Evolutionary conservation across 768 basidiomycete species (phyloP).

Genomic region (Lentinula raphanica): DNA sequence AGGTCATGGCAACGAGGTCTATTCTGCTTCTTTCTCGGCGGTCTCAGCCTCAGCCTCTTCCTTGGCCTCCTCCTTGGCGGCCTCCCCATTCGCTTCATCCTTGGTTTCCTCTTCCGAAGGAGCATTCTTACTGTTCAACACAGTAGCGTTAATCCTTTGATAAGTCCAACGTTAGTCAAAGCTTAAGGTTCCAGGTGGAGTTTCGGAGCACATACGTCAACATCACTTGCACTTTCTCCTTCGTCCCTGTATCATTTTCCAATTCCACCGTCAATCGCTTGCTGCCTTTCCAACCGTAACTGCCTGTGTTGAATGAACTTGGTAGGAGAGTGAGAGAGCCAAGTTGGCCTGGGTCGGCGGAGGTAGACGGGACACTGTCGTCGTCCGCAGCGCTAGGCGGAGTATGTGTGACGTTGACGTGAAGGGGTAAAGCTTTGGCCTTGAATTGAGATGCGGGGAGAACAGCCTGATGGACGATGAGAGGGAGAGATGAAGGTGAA

Average conservation of each 20-base stretch:
- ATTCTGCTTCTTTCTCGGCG: not conserved
- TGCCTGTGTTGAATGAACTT: slow-evolving; percentile 63
- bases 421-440: slow-evolving; percentile 61
- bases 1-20: not conserved
- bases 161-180: not conserved
- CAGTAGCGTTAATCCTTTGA: slow-evolving; percentile 71
- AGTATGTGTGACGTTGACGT: slow-evolving; percentile 64
- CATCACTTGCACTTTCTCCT: slow-evolving; percentile 68
- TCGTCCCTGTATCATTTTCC: slow-evolving; percentile 42
- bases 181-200: not conserved
- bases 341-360: slow-evolving; percentile 57
- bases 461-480: slow-evolving; percentile 29
- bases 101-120: slow-evolving; percentile 28
- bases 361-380: slow-evolving; percentile 26
- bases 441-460: slow-evolving; percentile 52
- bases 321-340: slow-evolving; percentile 52
- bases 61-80: slow-evolving; percentile 18
- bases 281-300: slow-evolving; percentile 81
- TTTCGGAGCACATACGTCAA: slow-evolving; percentile 50
- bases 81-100: slow-evolving; percentile 24
- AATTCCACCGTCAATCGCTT: slow-evolving; percentile 66
- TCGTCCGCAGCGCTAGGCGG: slow-evolving; percentile 39
- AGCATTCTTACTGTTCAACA: slow-evolving; percentile 61
- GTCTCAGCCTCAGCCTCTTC: slow-evolving; percentile 17
- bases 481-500: not conserved